Base-by-base conservation (phyloP, 257 asterid genomes). In the Nicotiana attenuata region DNA sequence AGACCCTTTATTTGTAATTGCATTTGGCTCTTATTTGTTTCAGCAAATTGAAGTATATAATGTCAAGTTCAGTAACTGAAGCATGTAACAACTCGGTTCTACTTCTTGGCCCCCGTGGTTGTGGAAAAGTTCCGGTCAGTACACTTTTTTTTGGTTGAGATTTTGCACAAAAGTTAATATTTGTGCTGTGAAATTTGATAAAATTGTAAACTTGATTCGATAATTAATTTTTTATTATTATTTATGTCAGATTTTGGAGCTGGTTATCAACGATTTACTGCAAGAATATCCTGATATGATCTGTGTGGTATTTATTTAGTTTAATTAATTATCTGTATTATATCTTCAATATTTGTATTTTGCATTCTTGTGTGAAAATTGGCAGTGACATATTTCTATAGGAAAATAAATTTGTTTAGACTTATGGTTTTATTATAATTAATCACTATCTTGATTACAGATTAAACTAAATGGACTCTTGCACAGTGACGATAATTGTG, bases 51-150 rank as follows among this genome's bases (percentile, higher is more conserved):
- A 96, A 94, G 90, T 91, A 92, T 73, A 89, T 96, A 82, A 80
- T 92, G 65, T 90, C 97, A 50, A 92, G 93, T 86, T 96, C 99
- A 47, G 87, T 96, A 45, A 91, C 97, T 10, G 99, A 92, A 89
- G 97, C 97, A 10, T 94, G 97, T 82, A 96, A 92, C 85, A 96
- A 94, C 80, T 96, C 99, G 5, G 95, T 91, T 85, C 89, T 96
- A 81, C 97, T 94, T 82, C 88, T 94, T 82, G 99, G 99, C 82
- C 97, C 99, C 67, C 94, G 99, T 75, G 99, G 97, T 47, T 94
- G 98, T 65, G 98, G 99, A 24, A 92, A 94, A 88, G 79, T 60
- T 61, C 91, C 95, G 84, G 99, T 96, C 60, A 52, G 91, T 47
- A 57, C 7, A 17, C 19, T 77, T 79, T 83, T 10, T 84, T 10